Conservation (phyloP, 306 rosid species). For the Cyamopsis tetragonoloba region DNA sequence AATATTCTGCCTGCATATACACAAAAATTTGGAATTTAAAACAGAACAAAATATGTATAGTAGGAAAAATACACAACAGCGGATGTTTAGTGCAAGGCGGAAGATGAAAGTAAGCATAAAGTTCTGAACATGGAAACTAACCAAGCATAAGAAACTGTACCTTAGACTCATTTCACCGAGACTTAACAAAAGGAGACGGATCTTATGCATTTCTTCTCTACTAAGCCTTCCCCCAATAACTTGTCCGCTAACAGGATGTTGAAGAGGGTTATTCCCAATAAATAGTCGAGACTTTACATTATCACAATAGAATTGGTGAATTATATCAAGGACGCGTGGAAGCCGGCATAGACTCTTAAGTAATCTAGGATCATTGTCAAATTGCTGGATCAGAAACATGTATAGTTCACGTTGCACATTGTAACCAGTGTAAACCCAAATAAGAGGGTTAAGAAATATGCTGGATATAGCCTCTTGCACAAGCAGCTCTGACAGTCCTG, state of each 20-base stretch:
- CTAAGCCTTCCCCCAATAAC: conserved; percentile 57
- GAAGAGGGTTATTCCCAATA: conserved; percentile 51
- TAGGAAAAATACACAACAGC: neutral
- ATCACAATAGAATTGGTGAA: conserved; percentile 75
- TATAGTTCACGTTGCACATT: conserved; percentile 90
- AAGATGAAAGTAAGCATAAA: neutral
- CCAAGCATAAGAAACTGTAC: conserved; percentile 37
- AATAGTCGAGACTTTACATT: conserved; percentile 50
- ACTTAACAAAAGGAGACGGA: conserved; percentile 93
- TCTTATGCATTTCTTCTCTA: conserved; percentile 81
- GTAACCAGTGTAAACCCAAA: conserved; percentile 77
- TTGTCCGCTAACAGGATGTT: conserved; percentile 44
- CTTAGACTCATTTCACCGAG: conserved; percentile 98
- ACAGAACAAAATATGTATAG: neutral
- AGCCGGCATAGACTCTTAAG: conserved; percentile 73
- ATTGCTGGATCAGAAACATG: conserved; percentile 94
- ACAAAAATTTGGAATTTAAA: conserved; percentile 30
- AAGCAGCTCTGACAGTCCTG: conserved; percentile 81
- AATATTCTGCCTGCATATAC: conserved; percentile 72
- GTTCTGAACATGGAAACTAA: neutral
- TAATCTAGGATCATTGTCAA: conserved; percentile 89
- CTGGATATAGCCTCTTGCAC: conserved; percentile 72
- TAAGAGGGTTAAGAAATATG: conserved; percentile 87
- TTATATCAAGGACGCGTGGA: conserved; percentile 82
- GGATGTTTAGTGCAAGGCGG: conserved; percentile 15